Evolutionary conservation across 495 filamentous ascomycete species (phyloP).

Genomic region (Tuber melanosporum): DNA sequence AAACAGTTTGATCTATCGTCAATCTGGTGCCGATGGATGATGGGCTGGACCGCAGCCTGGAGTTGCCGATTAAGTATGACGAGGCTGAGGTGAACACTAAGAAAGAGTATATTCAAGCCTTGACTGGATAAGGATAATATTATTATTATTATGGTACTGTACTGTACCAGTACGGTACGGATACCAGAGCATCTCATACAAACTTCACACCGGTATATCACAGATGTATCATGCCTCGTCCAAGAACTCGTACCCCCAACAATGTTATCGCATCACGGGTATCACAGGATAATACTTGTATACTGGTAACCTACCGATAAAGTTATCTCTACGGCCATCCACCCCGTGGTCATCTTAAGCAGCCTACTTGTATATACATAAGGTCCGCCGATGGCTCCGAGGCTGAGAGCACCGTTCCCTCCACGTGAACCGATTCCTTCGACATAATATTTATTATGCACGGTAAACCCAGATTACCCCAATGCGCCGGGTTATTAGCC

Average conservation of each 20-base stretch:
- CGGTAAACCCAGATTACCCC: neutral
- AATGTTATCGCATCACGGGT: neutral
- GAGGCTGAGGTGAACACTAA: slow-evolving; percentile 12
- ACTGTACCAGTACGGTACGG: no score
- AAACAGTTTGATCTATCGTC: slow-evolving; percentile 1
- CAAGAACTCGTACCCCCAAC: neutral
- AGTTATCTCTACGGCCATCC: neutral
- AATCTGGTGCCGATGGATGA: neutral
- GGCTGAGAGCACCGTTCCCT: neutral
- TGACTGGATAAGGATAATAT: neutral
- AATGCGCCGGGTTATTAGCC: neutral
- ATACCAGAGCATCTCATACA: neutral
- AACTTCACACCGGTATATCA: no score
- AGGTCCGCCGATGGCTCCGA: neutral
- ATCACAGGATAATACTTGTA: neutral
- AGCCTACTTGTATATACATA: neutral
- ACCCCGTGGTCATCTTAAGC: neutral
- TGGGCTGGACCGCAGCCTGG: slow-evolving; percentile 11
- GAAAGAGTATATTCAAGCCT: neutral
- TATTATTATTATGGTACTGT: no score
- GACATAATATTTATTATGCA: neutral
- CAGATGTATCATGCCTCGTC: neutral
- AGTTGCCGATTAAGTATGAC: slow-evolving; percentile 4
- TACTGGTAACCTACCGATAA: neutral
- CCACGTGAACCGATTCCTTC: neutral